Evolutionary conservation across 202 grass and related monocot species (phyloP), one percentile per base, ranked within the genome.

Genomic region (Zizania palustris): DNA sequence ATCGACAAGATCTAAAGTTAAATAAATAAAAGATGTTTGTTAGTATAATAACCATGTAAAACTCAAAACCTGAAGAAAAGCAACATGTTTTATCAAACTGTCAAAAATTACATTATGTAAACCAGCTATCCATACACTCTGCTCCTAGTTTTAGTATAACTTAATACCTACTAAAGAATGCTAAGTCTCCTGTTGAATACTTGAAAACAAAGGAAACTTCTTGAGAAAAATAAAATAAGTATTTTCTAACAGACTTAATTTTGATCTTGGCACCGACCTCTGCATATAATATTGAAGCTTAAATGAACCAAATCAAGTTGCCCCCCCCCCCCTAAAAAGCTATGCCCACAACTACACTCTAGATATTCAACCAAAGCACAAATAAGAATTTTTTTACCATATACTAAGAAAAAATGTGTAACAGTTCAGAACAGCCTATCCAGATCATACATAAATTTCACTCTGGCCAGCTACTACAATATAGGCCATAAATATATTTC

Each of bases 1-100:
- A 16, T 62, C 54, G 3, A 65, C 77, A 22, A 97, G 60, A 80
- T 93, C 90, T 93, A 60, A 53, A 72, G 72, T 74, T 66, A 57
- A 85, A 74, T 80, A 83, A 67, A 40, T 5, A 78, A 82, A 49
- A 67, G 34, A 15, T 34, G 4, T 64, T 72, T 81, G 34, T 59
- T 40, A 60, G 55, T 85, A 73, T 7, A 21, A 67, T 50, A 55
- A 46, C 39, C 28, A 67, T 80, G 46, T 16, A 76, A 68, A 71
- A 19, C n/a, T 67, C 20, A 63, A 13, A 12, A 63, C 37, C 35
- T 83, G 20, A 36, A 79, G 51, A 74, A 83, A 73, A 73, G 6
- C 38, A 73, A 0, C 12, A 63, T 43, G 49, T 9, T 76, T 86
- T 64, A 19, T 28, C 45, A 67, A 59, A 61, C 1, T 56, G 4